phyloP scores from a whole-genome alignment of 768 basidiomycete species.

The Nevesoporus exiguus region DNA sequence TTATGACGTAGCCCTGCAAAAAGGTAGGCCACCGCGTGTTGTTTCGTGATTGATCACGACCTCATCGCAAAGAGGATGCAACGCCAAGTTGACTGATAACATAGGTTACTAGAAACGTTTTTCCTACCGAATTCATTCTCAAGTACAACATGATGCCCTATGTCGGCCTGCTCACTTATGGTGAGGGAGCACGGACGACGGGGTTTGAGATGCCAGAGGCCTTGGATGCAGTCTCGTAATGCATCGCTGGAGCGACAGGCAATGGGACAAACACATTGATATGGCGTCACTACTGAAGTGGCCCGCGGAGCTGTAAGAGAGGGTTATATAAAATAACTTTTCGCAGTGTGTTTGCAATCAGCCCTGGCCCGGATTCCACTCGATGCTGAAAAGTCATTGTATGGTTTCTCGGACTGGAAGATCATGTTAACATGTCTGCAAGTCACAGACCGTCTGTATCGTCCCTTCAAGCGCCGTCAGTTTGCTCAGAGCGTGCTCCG shows the following conservation, averaged over 20 bases:
- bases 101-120: constrained; percentile 48
- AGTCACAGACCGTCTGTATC: constrained; percentile 14
- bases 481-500: constrained; percentile 24
- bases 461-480: background rate
- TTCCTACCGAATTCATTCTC: constrained; percentile 65
- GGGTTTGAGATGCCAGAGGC: constrained; percentile 36
- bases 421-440: background rate
- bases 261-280: background rate
- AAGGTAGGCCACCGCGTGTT: constrained; percentile 21
- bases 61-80: constrained; percentile 12
- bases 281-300: constrained; percentile 14
- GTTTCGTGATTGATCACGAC: constrained; percentile 9
- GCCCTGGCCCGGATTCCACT: constrained; percentile 3
- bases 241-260: background rate
- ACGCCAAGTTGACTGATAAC: constrained; percentile 16
- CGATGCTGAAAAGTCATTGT: constrained; percentile 2
- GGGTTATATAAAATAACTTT: constrained; percentile 19
- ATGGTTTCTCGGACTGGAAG: background rate
- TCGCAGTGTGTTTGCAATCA: constrained; percentile 6
- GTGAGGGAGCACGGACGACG: constrained; percentile 57
- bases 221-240: constrained; percentile 29
- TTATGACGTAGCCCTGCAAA: background rate
- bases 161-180: constrained; percentile 75
- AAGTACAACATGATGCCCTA: constrained; percentile 92
- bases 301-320: constrained; percentile 17